Conservation (phyloP, 768 basidiomycete species). For the Amanita pseudoporphyria region DNA sequence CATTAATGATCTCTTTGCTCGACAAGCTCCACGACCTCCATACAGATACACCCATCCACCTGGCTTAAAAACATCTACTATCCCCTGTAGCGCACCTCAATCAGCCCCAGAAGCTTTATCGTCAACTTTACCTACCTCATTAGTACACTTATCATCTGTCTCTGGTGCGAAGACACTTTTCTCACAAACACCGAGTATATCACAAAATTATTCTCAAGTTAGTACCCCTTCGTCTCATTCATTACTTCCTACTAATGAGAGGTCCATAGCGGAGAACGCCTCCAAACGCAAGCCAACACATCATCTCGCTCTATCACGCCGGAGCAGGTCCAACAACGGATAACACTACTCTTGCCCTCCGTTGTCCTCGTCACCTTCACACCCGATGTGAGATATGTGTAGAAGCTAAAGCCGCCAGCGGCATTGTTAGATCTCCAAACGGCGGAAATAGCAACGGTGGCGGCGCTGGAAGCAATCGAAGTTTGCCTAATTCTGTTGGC, state of each 20-base stretch:
- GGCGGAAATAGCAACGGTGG: slow-evolving; percentile 19
- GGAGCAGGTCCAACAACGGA: slow-evolving; percentile 55
- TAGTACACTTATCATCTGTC: slow-evolving; percentile 9
- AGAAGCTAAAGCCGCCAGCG: slow-evolving; percentile 36
- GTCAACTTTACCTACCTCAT: slow-evolving; percentile 9
- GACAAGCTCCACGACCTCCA: slow-evolving; percentile 50
- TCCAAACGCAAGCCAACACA: slow-evolving; percentile 29
- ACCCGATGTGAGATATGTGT: slow-evolving; percentile 71
- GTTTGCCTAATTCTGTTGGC: background rate
- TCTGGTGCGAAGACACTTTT: slow-evolving; percentile 13
- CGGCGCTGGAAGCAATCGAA: slow-evolving; percentile 9
- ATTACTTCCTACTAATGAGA: slow-evolving; percentile 8
- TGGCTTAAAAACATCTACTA: slow-evolving; percentile 14
- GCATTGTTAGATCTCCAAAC: slow-evolving; percentile 13
- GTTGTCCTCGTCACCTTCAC: slow-evolving; percentile 67
- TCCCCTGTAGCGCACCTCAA: slow-evolving; percentile 16
- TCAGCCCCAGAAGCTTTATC: slow-evolving; percentile 14
- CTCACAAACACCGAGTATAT: background rate
- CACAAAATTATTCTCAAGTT: slow-evolving; percentile 2
- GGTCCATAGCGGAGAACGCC: slow-evolving; percentile 5
- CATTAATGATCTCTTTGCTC: slow-evolving; percentile 75
- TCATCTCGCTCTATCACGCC: slow-evolving; percentile 41
- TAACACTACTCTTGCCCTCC: slow-evolving; percentile 51
- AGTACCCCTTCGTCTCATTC: slow-evolving; percentile 12
- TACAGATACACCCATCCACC: slow-evolving; percentile 29